Evolutionary conservation across 805 yeast genomes (phyloP), one percentile per base, ranked within the genome.

Genomic region (Priceomyces haplophilus): DNA sequence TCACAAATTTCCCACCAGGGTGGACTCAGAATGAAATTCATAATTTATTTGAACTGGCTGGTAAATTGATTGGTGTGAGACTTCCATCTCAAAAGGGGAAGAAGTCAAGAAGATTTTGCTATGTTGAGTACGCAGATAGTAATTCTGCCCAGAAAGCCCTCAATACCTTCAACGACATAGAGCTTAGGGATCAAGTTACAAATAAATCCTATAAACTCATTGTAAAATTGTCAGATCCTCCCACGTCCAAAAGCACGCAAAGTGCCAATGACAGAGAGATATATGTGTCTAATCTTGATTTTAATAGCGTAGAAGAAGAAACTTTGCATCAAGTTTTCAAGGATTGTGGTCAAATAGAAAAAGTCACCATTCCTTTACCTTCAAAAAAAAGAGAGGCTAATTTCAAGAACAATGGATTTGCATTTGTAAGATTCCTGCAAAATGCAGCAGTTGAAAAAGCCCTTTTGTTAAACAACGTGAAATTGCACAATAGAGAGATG

Each of bases 1-100:
- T 82, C 2, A 77, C 90, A 0, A 87, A 87, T 53, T 86, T 76
- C 52, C 89, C 95, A 0, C 83, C 87, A 2, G 53, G 63, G 1
- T 75, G 58, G 44, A 67, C 71, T 0, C 64, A 65, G 18, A 59
- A 57, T 0, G 63, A 70, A 3, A 39, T 88, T 0, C 50, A 53
- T 12, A 47, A 53, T 0, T 16, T 76, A 8, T 81, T 86, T 53
- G 43, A 55, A 0, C 35, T 58, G 2, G 54, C 52, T 32, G 80
- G 82, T 0, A 47, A 61, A 2, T 55, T 80, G 3, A 46, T 77
- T 1, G 73, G 77, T 39, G 62, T 83, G 0, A 64, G 95, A 39
- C 66, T 85, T 25, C 96, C 96, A 0, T 75, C 86, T 0, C 72
- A 82, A 44, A 71, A 69, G 35, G 71, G 63, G 37, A 77, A 78